Base-by-base conservation (phyloP, 1,284 basidiomycete species). In the Albatrellus sp. region DNA sequence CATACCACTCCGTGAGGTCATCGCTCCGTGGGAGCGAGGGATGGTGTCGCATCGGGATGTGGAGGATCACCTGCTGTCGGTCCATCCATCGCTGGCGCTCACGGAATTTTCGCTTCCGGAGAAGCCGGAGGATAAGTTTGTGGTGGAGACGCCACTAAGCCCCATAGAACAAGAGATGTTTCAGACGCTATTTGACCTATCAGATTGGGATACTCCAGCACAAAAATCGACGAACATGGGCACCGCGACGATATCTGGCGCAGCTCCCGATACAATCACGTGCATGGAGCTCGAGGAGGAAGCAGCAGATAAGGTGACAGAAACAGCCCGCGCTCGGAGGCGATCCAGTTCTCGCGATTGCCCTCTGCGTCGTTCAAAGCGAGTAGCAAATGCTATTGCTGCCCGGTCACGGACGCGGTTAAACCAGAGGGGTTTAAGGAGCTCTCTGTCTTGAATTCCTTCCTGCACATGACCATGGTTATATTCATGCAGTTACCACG, bases 91-190 rank as follows among this genome's bases (percentile, higher is more conserved):
- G 24, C 58, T 67, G 39, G 46, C 55, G 5, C 54, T 57, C 8
- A 45, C 57, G 19, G 51, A 55, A 34, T 50, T 53, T 46, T 45
- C 42, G 20, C 13, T 9, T 8, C 12, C 10, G 10, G 45, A 53
- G 47, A 35, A 53, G 9, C 33, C 51, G 10, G 54, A 59, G 42
- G 56, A 56, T 37, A 45, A 42, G 3, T 31, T 51, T 9, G 39
- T 46, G 11, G 49, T 53, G 20, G 72, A 73, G 42, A 59, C 60
- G 6, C 80, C 80, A 20, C 65, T 84, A 43, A 82, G 70, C 49
- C 74, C 75, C n/a, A 75, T 70, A 12, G 80, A 84, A 52, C 73
- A 79, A 55, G 76, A 79, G 55, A 74, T 84, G 42, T 83, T 84
- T 60, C 73, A 66, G 36, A 67, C 69, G 41, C 58, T 83, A 20